These are phyloP conservation scores for Aspergillus quadrilineatus DNA, from an alignment of 2,329 filamentous ascomycete genomes.

Conservation along the genomic window DNA sequence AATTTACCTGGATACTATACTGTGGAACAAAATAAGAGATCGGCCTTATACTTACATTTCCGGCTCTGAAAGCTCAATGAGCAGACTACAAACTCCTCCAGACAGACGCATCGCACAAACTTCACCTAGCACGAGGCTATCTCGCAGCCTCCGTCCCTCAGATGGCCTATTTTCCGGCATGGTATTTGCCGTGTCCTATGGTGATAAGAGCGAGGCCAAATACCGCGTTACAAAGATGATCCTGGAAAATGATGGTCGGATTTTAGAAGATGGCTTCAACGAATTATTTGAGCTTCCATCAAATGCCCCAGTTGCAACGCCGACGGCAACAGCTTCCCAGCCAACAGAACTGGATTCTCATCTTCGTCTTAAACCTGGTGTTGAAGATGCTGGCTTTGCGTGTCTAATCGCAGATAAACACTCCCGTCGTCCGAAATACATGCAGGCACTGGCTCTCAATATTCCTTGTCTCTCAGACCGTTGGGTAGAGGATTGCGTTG, in stretches of 20 bases:
- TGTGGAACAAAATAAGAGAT: constrained; percentile 48
- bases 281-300: constrained; percentile 65
- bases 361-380: constrained; percentile 57
- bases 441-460: constrained; percentile 88
- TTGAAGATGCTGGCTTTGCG: constrained; percentile 67
- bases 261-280: constrained; percentile 75
- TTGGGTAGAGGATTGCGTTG: constrained; percentile 75
- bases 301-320: constrained; percentile 29
- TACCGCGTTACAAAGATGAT: constrained; percentile 63
- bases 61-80: constrained; percentile 19
- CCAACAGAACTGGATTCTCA: constrained; percentile 19
- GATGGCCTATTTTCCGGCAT: constrained; percentile 70
- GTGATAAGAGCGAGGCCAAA: constrained; percentile 57
- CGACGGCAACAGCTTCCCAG: constrained; percentile 21
- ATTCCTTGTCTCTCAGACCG: constrained; percentile 79
- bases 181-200: constrained; percentile 82
- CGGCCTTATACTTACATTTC: constrained; percentile 36
- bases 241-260: constrained; percentile 65
- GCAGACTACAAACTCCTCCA: constrained; percentile 37
- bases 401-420: constrained; percentile 84
- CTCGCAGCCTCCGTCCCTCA: constrained; percentile 37
- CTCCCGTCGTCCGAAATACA: constrained; percentile 84
- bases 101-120: constrained; percentile 41
- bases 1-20: constrained; percentile 48
- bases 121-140: constrained; percentile 52